Percentiles rank a stretch among this genome's conserved stretches.
phyloP scores from a whole-genome alignment of 1,139 yeast species.

The Lodderomyces elongisporus region DNA sequence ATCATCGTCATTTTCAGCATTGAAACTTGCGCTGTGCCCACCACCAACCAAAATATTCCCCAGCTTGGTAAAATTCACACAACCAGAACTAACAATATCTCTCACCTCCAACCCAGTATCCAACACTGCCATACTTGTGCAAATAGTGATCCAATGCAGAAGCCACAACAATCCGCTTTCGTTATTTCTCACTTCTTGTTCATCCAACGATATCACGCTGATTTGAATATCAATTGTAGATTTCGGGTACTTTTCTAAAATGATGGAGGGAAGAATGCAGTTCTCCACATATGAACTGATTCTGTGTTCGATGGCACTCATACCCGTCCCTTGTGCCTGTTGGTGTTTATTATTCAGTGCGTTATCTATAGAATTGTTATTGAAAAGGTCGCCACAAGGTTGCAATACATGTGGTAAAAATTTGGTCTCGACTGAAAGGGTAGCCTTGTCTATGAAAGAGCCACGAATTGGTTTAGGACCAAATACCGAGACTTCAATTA shows the following conservation, averaged over 20 bases:
- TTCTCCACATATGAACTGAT: constrained; percentile 54
- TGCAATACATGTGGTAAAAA: constrained; percentile 50
- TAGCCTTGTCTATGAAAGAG: constrained; percentile 64
- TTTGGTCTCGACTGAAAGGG: constrained; percentile 63
- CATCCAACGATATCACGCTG: constrained; percentile 47
- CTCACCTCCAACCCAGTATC: constrained; percentile 79
- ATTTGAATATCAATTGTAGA: constrained; percentile 79
- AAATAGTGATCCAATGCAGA: constrained; percentile 46
- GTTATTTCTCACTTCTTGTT: constrained; percentile 15
- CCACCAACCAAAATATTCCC: constrained; percentile 14
- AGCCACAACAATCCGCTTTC: constrained; percentile 32
- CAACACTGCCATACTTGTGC: constrained; percentile 67
- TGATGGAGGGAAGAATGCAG: constrained; percentile 55
- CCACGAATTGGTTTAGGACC: constrained; percentile 90
- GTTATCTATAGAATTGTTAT: constrained; percentile 3
- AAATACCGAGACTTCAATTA: constrained; percentile 67
- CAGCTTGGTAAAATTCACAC: constrained; percentile 24
- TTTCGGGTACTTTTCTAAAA: constrained; percentile 78
- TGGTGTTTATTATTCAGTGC: constrained; percentile 9
- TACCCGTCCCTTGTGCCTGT: constrained; percentile 31
- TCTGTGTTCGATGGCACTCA: constrained; percentile 46
- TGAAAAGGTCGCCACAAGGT: constrained; percentile 29
- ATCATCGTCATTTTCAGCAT: constrained; percentile 11
- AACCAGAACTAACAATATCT: constrained; percentile 75
- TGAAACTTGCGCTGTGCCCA: too few species aligned